Evolutionary conservation across 345 rosid species (phyloP).

Genomic region (Eucalyptus erythrocorys): DNA sequence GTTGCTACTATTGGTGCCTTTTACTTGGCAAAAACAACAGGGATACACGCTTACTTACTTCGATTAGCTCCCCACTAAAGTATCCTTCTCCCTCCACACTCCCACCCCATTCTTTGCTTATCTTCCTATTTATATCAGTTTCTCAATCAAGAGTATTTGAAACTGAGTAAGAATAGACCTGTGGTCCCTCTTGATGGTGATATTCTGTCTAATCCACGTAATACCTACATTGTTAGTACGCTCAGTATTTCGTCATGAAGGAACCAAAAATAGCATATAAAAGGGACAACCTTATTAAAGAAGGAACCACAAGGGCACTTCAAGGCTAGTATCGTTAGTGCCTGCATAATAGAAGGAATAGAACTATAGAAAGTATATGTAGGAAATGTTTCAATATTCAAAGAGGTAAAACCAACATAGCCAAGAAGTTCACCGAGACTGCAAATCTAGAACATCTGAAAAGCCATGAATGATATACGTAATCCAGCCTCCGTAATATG

Average conservation of each 20-base stretch:
- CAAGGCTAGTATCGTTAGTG: too few relatives aligned
- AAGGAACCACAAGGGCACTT: too few relatives aligned
- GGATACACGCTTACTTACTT: too few relatives aligned
- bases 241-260: accelerated
- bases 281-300: too few relatives aligned
- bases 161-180: background rate
- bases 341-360: too few relatives aligned
- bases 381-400: background rate
- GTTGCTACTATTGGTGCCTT: background rate
- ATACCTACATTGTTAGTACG: accelerated
- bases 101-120: background rate
- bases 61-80: background rate
- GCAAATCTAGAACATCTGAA: too few relatives aligned
- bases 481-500: accelerated
- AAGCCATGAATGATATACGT: accelerated
- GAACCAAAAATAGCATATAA: accelerated
- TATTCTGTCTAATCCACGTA: too few relatives aligned
- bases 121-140: background rate
- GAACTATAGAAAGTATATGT: too few relatives aligned
- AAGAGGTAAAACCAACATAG: too few relatives aligned
- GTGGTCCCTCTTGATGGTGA: background rate
- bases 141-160: background rate
- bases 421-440: too few relatives aligned
- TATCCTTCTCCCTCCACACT: background rate
- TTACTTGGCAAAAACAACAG: background rate